A percentile compares a stretch with the other conserved stretches of the same genome.
phyloP scores from a whole-genome alignment of 2,329 filamentous ascomycete genomes.

The Penicillium sp. region DNA sequence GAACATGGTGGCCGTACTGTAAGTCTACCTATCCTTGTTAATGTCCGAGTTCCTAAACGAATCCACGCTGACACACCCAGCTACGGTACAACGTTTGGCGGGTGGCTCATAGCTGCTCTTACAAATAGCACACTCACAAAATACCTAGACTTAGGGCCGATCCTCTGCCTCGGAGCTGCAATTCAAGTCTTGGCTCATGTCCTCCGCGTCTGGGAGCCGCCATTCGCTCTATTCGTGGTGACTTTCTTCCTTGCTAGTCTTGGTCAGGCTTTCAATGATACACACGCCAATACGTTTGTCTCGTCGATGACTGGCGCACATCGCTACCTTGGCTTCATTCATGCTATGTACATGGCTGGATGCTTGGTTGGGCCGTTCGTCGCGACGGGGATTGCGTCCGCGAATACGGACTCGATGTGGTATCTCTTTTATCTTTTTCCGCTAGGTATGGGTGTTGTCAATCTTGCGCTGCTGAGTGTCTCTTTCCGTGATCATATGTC shows the following conservation, averaged over 20 bases:
- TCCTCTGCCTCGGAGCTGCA: conserved; percentile 58
- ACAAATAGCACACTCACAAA: conserved; percentile 53
- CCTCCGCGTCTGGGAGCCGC: conserved; percentile 59
- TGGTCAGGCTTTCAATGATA: conserved; percentile 66
- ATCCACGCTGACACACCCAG: conserved; percentile 25
- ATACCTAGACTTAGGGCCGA: conserved; percentile 57
- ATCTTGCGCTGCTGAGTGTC: conserved; percentile 50
- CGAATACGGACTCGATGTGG: conserved; percentile 47
- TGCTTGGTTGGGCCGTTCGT: conserved; percentile 60
- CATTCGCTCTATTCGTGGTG: conserved; percentile 58
- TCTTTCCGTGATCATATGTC: conserved; percentile 52
- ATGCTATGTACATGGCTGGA: conserved; percentile 62
- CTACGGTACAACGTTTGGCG: conserved; percentile 60
- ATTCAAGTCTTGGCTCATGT: conserved; percentile 53
- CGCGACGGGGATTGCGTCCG: conserved; percentile 53
- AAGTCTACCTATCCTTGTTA: conserved; percentile 17
- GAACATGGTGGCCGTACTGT: conserved; percentile 55
- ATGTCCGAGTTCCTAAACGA: neutral
- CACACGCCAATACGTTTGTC: conserved; percentile 65
- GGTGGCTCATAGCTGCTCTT: conserved; percentile 62
- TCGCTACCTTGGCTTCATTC: conserved; percentile 64
- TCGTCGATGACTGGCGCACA: conserved; percentile 55
- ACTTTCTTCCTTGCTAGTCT: conserved; percentile 62
- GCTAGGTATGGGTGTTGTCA: conserved; percentile 55
- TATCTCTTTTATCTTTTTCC: conserved; percentile 60